Percentiles rank a stretch among this genome's conserved stretches.
Evolutionary conservation across 2,329 filamentous ascomycete species (phyloP).

Genomic region (Metarhizium guizhouense): DNA sequence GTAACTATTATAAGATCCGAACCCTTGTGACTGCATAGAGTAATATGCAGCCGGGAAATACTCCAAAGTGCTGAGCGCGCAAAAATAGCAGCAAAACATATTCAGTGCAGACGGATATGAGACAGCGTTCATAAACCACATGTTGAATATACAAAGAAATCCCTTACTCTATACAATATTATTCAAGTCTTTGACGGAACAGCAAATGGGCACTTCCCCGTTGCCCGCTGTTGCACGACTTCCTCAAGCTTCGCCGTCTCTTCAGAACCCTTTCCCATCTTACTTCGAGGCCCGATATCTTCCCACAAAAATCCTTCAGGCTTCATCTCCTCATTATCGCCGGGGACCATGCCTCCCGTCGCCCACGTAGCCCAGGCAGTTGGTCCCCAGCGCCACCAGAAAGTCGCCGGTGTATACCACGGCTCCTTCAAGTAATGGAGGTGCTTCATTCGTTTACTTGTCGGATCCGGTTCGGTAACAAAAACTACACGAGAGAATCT

Average conservation of each 20-base stretch:
- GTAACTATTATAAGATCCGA: no score
- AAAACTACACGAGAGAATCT: constrained; percentile 33
- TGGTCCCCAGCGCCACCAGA: constrained; percentile 55
- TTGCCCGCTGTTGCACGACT: constrained; percentile 22
- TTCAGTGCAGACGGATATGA: no score
- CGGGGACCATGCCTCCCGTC: constrained; percentile 36
- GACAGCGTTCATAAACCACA: no score
- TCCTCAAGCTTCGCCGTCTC: constrained; percentile 23
- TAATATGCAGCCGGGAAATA: background rate
- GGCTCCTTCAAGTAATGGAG: constrained; percentile 51
- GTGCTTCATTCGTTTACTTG: constrained; percentile 41
- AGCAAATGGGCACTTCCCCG: constrained; percentile 36
- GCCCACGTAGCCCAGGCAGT: constrained; percentile 37
- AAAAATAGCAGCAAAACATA: background rate
- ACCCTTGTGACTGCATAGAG: background rate
- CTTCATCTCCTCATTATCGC: constrained; percentile 28
- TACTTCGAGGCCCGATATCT: constrained; percentile 52
- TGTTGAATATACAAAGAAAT: no score
- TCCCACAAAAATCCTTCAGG: constrained; percentile 43
- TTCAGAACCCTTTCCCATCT: constrained; percentile 42
- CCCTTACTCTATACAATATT: no score
- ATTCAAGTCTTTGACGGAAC: background rate
- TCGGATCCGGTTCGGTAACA: constrained; percentile 39
- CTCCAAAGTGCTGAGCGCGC: background rate
- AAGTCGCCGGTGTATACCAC: constrained; percentile 52